phyloP scores from a whole-genome alignment of 2,329 filamentous ascomycete species.

The Aquanectria penicillioides region DNA sequence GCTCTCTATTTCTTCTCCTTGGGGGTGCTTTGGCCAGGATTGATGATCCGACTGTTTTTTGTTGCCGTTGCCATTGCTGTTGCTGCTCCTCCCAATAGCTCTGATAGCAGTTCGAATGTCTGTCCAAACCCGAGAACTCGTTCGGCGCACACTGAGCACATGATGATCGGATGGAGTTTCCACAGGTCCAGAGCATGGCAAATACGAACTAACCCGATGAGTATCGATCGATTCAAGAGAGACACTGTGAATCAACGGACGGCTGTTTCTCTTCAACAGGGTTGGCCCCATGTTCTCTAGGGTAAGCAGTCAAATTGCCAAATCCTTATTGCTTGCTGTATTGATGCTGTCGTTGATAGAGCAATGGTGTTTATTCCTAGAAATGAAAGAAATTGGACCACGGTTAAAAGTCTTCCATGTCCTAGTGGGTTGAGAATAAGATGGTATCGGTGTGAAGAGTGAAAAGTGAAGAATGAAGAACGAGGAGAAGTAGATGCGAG shows the following conservation, averaged over 20 bases:
- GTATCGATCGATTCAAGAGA: conserved; percentile 28
- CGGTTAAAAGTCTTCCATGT: too few species aligned
- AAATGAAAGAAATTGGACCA: too few species aligned
- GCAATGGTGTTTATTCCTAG: too few species aligned
- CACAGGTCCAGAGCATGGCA: conserved; percentile 3
- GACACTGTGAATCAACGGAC: conserved; percentile 34
- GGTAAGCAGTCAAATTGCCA: conserved; percentile 11
- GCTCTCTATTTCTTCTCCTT: too few species aligned
- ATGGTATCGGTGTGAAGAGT: too few species aligned
- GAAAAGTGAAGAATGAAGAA: too few species aligned
- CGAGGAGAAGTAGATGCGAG: too few species aligned
- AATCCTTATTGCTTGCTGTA: conserved; percentile 21
- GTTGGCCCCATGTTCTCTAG: conserved; percentile 42
- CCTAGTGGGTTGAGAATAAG: too few species aligned
- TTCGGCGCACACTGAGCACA: conserved; percentile 38
- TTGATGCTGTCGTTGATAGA: conserved; percentile 4
- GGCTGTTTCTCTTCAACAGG: conserved; percentile 40
- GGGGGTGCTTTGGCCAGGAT: too few species aligned
- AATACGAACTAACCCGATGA: conserved; percentile 15
- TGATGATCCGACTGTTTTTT: conserved; percentile 9
- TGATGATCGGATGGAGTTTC: conserved; percentile 21
- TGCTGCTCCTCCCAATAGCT: conserved; percentile 45
- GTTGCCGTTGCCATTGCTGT: conserved; percentile 41
- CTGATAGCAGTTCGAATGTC: conserved; percentile 48
- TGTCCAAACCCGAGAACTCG: conserved; percentile 46